Conservation (phyloP, 2,329 filamentous ascomycete genomes). For the Ophiostoma sp. region DNA sequence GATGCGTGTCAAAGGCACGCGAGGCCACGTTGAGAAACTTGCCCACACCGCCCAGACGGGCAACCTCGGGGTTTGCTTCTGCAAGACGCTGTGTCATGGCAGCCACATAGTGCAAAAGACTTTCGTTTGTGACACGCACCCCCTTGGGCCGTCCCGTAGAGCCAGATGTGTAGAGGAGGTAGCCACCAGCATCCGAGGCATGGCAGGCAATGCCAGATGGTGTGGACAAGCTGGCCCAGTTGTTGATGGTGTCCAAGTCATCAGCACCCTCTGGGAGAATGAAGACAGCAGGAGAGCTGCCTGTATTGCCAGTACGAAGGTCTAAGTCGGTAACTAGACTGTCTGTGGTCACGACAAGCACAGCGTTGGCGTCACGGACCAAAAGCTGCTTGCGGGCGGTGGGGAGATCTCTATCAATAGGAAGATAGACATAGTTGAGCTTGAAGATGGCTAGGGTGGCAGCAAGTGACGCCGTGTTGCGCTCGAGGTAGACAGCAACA, state of each 20-base stretch:
- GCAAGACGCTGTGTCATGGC: conserved; percentile 29
- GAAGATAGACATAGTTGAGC: conserved; percentile 60
- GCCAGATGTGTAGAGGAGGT: conserved; percentile 58
- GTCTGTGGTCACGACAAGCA: conserved; percentile 50
- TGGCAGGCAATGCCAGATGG: conserved; percentile 46
- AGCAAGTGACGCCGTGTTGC: conserved; percentile 62
- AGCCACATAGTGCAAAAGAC: conserved; percentile 37
- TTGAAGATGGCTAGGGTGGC: conserved; percentile 58
- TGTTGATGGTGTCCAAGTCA: conserved; percentile 22
- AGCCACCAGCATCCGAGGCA: conserved; percentile 43
- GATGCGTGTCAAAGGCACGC: conserved; percentile 34
- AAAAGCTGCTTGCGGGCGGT: conserved; percentile 61
- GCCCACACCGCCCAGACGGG: conserved; percentile 31
- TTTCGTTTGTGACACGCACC: conserved; percentile 60
- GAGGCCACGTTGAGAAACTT: conserved; percentile 34
- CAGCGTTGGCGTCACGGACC: conserved; percentile 56
- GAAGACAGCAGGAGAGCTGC: not conserved
- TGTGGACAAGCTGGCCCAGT: not conserved
- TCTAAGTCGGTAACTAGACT: conserved; percentile 39
- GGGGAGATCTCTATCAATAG: conserved; percentile 60
- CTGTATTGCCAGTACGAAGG: not conserved
- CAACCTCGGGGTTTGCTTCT: conserved; percentile 27
- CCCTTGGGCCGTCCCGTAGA: conserved; percentile 61
- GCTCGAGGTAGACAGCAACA: conserved; percentile 63
- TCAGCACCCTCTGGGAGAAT: conserved; percentile 32